Percentiles rank a stretch among this genome's conserved stretches.
phyloP scores from a whole-genome alignment of 2,329 filamentous ascomycete genomes.

The Penicillium sp. region DNA sequence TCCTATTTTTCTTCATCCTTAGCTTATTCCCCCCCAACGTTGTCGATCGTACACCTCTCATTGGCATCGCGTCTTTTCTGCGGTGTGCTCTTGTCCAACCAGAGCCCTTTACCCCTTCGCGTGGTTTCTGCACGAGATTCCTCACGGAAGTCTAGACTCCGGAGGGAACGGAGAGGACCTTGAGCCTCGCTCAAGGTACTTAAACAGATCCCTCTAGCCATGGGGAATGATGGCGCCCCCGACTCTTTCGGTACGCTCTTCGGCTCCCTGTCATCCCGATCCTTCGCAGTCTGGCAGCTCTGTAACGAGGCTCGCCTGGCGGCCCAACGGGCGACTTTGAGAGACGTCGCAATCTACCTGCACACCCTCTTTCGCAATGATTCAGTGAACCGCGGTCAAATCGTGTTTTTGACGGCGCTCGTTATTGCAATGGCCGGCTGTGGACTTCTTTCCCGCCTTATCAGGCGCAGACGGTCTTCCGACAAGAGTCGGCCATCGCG shows the following conservation, averaged over 20 bases:
- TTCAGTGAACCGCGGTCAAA: constrained; percentile 26
- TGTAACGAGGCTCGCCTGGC: constrained; percentile 20
- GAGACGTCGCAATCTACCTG: constrained; percentile 18
- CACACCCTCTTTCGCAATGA: constrained; percentile 26
- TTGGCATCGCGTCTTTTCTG: constrained; percentile 12
- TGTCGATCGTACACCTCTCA: constrained; percentile 16
- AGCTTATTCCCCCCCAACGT: constrained; percentile 16
- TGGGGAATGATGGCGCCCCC: constrained; percentile 13
- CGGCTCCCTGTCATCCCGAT: constrained; percentile 12
- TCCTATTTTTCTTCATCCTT: constrained; percentile 3
- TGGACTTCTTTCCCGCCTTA: constrained; percentile 29
- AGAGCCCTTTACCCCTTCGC: constrained; percentile 13
- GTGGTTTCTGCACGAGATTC: constrained; percentile 10
- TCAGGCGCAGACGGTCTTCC: constrained; percentile 22
- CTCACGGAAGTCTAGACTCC: constrained; percentile 7
- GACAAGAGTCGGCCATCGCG: constrained; percentile 9
- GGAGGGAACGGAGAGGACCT: constrained; percentile 2
- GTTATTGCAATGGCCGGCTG: constrained; percentile 36
- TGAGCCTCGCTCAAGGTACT: constrained; percentile 11
- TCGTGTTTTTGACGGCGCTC: constrained; percentile 31
- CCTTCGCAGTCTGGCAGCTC: constrained; percentile 13
- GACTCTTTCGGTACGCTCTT: constrained; percentile 10
- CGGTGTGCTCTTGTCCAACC: constrained; percentile 7
- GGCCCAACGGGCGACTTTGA: constrained; percentile 16
- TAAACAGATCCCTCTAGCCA: constrained; percentile 11